Conservation (phyloP, 2,329 filamentous ascomycete genomes). For the Pestalotiopsis sp. region DNA sequence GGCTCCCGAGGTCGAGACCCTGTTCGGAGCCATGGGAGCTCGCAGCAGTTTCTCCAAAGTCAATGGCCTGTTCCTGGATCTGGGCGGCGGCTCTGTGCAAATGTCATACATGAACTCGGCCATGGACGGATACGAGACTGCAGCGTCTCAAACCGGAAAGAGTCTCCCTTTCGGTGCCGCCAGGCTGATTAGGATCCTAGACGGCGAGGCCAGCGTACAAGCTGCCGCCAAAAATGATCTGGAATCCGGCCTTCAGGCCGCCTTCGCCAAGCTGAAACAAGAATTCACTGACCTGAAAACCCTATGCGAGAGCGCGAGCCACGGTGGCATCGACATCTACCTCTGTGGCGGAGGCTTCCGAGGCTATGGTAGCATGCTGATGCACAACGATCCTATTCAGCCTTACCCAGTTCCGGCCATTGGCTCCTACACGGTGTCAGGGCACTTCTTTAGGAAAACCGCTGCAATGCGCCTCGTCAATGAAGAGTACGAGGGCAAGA, state of each 20-base stretch:
- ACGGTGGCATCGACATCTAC: constrained; percentile 69
- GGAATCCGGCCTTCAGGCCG: constrained; percentile 56
- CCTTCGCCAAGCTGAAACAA: constrained; percentile 57
- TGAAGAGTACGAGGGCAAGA: constrained; percentile 52
- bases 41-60: constrained; percentile 72
- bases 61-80: constrained; percentile 80
- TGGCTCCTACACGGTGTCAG: constrained; percentile 73
- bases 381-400: constrained; percentile 72
- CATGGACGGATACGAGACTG: constrained; percentile 47
- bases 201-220: constrained; percentile 41
- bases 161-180: constrained; percentile 67
- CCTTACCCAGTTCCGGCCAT: constrained; percentile 86
- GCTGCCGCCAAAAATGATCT: constrained; percentile 57
- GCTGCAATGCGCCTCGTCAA: constrained; percentile 55
- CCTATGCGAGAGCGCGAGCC: constrained; percentile 31
- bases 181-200: constrained; percentile 53
- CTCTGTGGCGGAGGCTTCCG: constrained; percentile 89
- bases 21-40: constrained; percentile 82
- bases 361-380: constrained; percentile 87
- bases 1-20: constrained; percentile 78
- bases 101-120: constrained; percentile 64
- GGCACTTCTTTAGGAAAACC: constrained; percentile 60
- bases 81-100: constrained; percentile 74
- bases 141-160: constrained; percentile 56
- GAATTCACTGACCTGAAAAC: constrained; percentile 55